A percentile compares a stretch with the other conserved stretches of the same genome.
Evolutionary conservation across 495 filamentous ascomycete genomes (phyloP).

Genomic region (Neurospora pannonica): DNA sequence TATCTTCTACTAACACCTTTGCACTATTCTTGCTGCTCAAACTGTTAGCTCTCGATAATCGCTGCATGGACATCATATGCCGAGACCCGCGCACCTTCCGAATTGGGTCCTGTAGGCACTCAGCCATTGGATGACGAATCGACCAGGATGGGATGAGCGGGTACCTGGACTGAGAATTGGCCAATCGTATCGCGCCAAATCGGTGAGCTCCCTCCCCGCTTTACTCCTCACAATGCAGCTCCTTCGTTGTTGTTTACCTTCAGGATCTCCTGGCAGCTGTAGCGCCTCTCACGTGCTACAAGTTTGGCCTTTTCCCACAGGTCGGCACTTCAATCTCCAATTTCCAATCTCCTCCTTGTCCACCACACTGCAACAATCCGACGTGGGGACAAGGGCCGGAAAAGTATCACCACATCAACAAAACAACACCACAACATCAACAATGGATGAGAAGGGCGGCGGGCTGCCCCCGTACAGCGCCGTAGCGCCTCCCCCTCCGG

Average conservation of each 20-base stretch:
- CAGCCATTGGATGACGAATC: neutral
- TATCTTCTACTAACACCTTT: neutral
- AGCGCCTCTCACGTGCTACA: neutral
- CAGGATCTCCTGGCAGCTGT: neutral
- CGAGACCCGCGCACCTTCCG: neutral
- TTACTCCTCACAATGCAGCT: neutral
- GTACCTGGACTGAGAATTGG: neutral
- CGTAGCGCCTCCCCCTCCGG: neutral
- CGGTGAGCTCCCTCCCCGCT: neutral
- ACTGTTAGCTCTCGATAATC: neutral
- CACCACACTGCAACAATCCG: neutral
- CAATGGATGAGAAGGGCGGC: slow-evolving; percentile 17
- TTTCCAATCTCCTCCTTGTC: neutral
- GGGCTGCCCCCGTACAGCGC: slow-evolving; percentile 15
- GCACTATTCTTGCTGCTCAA: neutral
- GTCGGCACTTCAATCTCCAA: neutral
- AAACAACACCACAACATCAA: neutral
- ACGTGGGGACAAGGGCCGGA: neutral
- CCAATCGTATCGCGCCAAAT: neutral
- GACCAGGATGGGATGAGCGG: neutral
- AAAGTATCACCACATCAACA: neutral
- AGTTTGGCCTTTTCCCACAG: neutral
- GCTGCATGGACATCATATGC: neutral
- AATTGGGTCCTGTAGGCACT: neutral
- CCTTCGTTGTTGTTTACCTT: neutral